Base-by-base conservation (phyloP, 306 rosid genomes). In the Dalbergia cultrata region DNA sequence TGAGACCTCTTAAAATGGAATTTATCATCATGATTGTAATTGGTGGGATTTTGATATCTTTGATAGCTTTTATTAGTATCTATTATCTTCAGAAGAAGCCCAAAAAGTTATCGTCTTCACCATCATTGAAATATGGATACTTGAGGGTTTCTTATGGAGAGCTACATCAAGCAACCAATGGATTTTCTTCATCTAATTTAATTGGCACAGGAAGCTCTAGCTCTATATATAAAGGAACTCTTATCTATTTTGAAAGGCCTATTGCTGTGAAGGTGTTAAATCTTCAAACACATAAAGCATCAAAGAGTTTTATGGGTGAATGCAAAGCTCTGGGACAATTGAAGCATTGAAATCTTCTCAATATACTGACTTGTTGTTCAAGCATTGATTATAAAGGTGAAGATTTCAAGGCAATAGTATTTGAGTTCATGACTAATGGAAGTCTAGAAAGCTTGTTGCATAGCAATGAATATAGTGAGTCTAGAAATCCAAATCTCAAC, bases 341-440 rank as follows among this genome's bases (percentile, higher is more conserved):
- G 13, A 50, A 77, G 4, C 90, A 87, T 1, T 56, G 59, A 0
- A 87, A 84, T 63, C 88, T 87, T 71, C 59, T 82, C 0, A 84
- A 71, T 6, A 62, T 87, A 47, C 11, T 84, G 5, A 78, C 85
- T 6, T 69, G 17, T 76, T 86, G 83, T 70, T 87, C 88, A 4
- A 74, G 84, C 22, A n/a, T 81, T 37, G 84, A 84, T 50, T 80
- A 70, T n/a, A 72, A 75, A 3, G 88, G 86, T 6, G 81, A 18
- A 8, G 78, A 58, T 56, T 84, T 84, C 26, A 84, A 78, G 70
- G 83, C 86, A 10, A 35, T 82, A 34, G 75, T 84, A 64, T 84
- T 79, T 31, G 77, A 81, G 68, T 75, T 87, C 80, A 81, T 87
- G 90, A 37, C 80, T 10, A 84, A 74, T 67, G 86, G 88, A 21